These are phyloP conservation scores for Hymenoscyphus fraxineus DNA, from an alignment of 2,329 filamentous ascomycete genomes.

Conservation along the genomic window DNA sequence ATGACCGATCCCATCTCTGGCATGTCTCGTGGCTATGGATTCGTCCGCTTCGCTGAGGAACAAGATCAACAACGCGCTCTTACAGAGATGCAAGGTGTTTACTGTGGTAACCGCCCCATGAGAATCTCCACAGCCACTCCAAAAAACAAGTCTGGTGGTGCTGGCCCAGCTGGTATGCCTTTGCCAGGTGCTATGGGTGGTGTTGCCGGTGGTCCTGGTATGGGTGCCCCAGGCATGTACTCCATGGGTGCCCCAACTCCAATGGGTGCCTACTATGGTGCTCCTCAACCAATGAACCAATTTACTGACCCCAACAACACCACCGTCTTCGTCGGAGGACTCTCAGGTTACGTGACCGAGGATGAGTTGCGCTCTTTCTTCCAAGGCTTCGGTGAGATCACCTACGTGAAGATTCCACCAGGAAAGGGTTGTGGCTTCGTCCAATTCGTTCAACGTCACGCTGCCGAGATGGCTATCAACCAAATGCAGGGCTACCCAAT, in stretches of 20 bases:
- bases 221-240: conserved; percentile 52
- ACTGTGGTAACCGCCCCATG: conserved; percentile 98
- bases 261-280: conserved; percentile 59
- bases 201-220: conserved; percentile 41
- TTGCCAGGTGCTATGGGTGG: conserved; percentile 47
- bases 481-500: conserved; percentile 99
- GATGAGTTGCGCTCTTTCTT: conserved; percentile 99
- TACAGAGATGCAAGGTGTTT: conserved; percentile 98
- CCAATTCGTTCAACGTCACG: conserved; percentile 97
- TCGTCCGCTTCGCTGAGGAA: conserved; percentile 95
- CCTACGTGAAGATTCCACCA: conserved; percentile 98
- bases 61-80: conserved; percentile 93
- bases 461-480: conserved; percentile 99
- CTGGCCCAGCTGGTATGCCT: conserved; percentile 49
- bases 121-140: conserved; percentile 96
- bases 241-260: conserved; percentile 60
- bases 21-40: conserved; percentile 96
- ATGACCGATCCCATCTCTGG: conserved; percentile 99
- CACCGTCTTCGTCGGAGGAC: conserved; percentile 94
- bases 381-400: conserved; percentile 98
- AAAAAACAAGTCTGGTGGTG: conserved; percentile 71
- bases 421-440: conserved; percentile 99
- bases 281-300: conserved; percentile 90
- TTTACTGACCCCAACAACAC: conserved; percentile 99
- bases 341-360: conserved; percentile 97